Conservation (phyloP, 495 filamentous ascomycete genomes). For the Trichoderma erinaceum region DNA sequence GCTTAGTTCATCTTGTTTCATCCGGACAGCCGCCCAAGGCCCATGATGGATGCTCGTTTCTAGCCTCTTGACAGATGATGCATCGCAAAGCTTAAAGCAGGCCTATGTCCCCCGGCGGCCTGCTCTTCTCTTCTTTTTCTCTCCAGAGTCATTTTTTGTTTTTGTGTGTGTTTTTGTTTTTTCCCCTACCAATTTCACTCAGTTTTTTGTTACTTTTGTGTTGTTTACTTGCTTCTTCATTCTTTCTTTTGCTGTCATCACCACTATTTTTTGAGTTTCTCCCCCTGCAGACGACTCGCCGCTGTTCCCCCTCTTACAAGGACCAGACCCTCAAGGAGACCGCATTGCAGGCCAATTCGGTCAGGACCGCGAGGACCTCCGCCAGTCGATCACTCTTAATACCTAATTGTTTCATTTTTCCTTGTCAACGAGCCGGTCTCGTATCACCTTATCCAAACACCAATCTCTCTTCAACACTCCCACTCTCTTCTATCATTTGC, state of each 20-base stretch:
- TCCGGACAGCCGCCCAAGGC: slow-evolving; percentile 10
- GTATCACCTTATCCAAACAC: slow-evolving; percentile 10
- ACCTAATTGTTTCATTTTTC: slow-evolving; percentile 10
- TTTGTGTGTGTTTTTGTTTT: neutral
- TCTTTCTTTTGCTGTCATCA: neutral
- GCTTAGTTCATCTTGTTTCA: slow-evolving; percentile 15
- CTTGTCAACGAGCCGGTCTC: slow-evolving; percentile 8
- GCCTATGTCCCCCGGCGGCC: slow-evolving; percentile 3
- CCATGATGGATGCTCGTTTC: neutral
- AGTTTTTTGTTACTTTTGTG: neutral
- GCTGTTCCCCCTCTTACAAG: neutral
- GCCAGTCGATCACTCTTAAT: slow-evolving; percentile 5
- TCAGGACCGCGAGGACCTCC: slow-evolving; percentile 11
- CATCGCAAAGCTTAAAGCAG: slow-evolving; percentile 15
- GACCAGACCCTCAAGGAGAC: slow-evolving; percentile 11
- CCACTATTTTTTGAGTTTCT: neutral
- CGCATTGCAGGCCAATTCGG: slow-evolving; percentile 8
- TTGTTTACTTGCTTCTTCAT: neutral
- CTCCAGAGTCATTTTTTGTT: slow-evolving; percentile 1
- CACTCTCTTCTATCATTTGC: neutral
- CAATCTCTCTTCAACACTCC: neutral
- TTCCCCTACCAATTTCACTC: neutral
- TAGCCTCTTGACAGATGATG: slow-evolving; percentile 2
- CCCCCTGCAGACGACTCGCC: slow-evolving; percentile 13
- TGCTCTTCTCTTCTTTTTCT: slow-evolving; percentile 1